Conservation (phyloP, 306 rosid genomes). For the Trifolium pratense region DNA sequence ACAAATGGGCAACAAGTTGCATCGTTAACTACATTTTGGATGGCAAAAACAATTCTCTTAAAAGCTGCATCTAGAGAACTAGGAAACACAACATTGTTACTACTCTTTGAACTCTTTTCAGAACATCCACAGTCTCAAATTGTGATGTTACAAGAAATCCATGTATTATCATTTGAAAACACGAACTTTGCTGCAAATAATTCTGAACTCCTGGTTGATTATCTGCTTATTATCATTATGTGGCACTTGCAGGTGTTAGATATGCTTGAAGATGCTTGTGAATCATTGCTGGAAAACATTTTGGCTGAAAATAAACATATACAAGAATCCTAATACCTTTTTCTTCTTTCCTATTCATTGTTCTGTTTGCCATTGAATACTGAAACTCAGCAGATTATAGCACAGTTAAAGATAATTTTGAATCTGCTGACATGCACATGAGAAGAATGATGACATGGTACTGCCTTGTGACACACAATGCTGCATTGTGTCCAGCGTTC, state of each 20-base stretch:
- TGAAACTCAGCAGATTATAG: neutral
- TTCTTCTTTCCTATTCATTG: no score
- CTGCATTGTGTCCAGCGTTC: neutral
- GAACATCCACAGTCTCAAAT: neutral
- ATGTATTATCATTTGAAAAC: neutral
- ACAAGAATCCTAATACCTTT: conserved; percentile 45
- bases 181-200: neutral
- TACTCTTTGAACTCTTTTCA: no score
- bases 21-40: no score
- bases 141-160: conserved; percentile 18
- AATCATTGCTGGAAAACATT: conserved; percentile 72
- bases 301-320: conserved; percentile 68
- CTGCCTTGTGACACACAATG: neutral
- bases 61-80: no score
- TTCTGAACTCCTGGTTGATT: neutral
- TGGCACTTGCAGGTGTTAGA: conserved; percentile 76
- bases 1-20: no score
- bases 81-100: neutral
- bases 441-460: conserved; percentile 19
- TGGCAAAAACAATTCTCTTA: no score
- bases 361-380: conserved; percentile 5
- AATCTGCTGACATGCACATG: conserved; percentile 15
- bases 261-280: conserved; percentile 94
- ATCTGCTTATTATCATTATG: conserved; percentile 25
- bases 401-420: neutral